Conservation (phyloP, 257 asterid genomes). For the Nicotiana sylvestris region DNA sequence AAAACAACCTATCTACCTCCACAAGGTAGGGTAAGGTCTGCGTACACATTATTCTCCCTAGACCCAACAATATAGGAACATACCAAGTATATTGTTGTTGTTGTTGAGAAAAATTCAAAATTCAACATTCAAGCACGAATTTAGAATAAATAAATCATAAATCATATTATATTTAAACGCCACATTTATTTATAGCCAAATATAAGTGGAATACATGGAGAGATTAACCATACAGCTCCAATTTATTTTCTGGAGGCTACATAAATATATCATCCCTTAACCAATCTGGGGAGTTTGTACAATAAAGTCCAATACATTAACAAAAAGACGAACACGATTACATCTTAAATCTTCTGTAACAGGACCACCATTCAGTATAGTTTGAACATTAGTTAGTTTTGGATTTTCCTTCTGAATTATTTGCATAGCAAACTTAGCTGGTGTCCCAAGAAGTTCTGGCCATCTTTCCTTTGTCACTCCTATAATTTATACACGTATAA, state of each 20-base stretch:
- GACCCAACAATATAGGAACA: no score
- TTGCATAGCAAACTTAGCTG: slow-evolving; percentile 6
- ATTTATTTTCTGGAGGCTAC: not conserved
- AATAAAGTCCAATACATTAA: not conserved
- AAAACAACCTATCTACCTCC: no score
- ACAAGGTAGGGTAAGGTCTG: no score
- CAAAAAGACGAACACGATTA: slow-evolving; percentile 7
- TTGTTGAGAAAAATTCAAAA: no score
- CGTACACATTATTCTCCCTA: no score
- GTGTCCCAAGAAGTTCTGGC: slow-evolving; percentile 8
- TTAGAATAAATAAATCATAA: not conserved
- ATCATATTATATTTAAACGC: not conserved
- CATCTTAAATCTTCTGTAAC: slow-evolving; percentile 5
- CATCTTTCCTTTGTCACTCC: not conserved
- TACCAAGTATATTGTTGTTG: no score
- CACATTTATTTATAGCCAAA: not conserved
- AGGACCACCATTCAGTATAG: not conserved
- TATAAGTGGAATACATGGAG: not conserved
- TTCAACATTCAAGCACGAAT: no score
- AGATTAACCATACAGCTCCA: not conserved
- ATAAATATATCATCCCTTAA: not conserved
- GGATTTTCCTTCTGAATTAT: slow-evolving; percentile 5
- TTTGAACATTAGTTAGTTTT: not conserved
- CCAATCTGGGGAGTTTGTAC: not conserved
- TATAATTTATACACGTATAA: not conserved